Base-by-base conservation (phyloP, 306 rosid genomes). In the Citrullus amarus region DNA sequence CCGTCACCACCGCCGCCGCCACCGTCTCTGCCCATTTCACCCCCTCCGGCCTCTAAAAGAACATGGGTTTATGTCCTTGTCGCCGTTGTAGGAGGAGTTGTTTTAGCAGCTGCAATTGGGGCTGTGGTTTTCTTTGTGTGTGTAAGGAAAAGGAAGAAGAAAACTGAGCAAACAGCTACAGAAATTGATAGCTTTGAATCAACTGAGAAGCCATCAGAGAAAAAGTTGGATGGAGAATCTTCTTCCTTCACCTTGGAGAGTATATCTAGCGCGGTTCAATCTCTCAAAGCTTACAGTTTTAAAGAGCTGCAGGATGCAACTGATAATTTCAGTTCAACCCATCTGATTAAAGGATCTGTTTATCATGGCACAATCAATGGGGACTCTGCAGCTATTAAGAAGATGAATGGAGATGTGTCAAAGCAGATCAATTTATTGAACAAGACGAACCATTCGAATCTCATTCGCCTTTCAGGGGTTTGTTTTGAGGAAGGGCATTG, bases 391-490 rank as follows among this genome's bases (percentile, higher is more conserved):
- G 93, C 96, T 8, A 87, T 95, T 41, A 90, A 91, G 79, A 84
- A 81, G 62, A 80, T 83, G 68, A 82, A 91, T 75, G 97, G 91
- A 57, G 95, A 92, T 62, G 95, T 91, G 59, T 80, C 95, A 1
- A 89, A 89, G 53, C 92, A 95, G 88, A 85, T 95, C 46, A 80
- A 84, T 65, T 51, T 92, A 44, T 76, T 92, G 36, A 87, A 85
- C 86, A 95, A 86, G 81, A 76, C 87, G 38, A 95, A 88, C 82
- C 98, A 95, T 84, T 87, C 83, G n/a, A 91, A 92, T 86, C 82
- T 95, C 16, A 88, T 91, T 77, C 89, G 93, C 36, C 96, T 95
- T 11, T 91, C 89, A 0, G 97, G 98, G 4, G 86, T 91, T 74
- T 83, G 91, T 86, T 95, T 89, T 81, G 82, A 85, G 18, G 89